Evolutionary conservation across 1,284 basidiomycete species (phyloP).

Genomic region (Fomitopsis palustris): DNA sequence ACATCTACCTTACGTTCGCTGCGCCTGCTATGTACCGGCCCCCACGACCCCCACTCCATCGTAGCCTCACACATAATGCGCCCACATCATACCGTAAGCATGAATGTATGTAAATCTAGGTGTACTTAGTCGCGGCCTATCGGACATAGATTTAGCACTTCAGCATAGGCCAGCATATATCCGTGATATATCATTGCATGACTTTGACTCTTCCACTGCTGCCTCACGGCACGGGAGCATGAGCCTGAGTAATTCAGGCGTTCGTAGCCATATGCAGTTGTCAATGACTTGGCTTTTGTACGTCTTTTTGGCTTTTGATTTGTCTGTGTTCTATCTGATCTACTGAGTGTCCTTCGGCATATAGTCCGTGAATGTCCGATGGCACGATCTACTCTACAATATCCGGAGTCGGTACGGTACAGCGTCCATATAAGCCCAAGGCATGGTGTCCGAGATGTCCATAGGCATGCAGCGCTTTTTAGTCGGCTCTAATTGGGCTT

Average conservation of each 20-base stretch:
- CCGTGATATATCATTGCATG: background rate
- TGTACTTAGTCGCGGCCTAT: background rate
- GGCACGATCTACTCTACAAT: background rate
- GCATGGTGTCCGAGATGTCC: background rate
- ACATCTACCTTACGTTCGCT: background rate
- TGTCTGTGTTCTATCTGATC: background rate
- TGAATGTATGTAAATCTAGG: background rate
- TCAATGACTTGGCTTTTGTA: too few relatives aligned
- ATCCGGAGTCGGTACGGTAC: background rate
- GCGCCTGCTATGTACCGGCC: background rate
- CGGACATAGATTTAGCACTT: background rate
- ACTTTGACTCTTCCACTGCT: too few relatives aligned
- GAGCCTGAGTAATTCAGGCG: too few relatives aligned
- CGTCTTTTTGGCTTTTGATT: background rate
- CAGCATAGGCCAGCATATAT: background rate
- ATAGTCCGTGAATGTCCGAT: background rate
- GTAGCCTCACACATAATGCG: background rate
- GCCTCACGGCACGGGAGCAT: too few relatives aligned
- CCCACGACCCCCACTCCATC: background rate
- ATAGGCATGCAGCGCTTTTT: background rate
- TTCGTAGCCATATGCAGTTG: background rate
- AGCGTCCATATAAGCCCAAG: background rate
- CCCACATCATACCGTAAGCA: background rate
- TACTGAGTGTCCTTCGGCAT: background rate
- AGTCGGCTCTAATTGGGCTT: background rate